phyloP scores from a whole-genome alignment of 1,284 basidiomycete genomes.

The Leccinum insolens region DNA sequence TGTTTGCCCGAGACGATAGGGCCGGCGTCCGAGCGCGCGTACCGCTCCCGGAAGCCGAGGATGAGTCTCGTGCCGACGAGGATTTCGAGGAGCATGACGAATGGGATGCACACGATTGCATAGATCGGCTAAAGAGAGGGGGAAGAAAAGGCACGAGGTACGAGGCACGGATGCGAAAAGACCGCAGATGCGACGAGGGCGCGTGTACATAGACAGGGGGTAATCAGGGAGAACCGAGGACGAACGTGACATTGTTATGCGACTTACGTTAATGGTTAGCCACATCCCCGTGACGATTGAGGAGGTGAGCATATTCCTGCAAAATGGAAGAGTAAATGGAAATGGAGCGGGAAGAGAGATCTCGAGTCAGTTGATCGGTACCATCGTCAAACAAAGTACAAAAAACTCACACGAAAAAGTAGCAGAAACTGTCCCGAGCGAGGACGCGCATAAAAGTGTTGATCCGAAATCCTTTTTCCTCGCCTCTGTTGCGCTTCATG shows the following conservation, averaged over 20 bases:
- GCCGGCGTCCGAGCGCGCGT: constrained; percentile 17
- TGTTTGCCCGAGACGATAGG: constrained; percentile 6
- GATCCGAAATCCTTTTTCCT: constrained; percentile 7
- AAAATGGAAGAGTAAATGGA: neutral
- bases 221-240: neutral
- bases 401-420: constrained; percentile 34
- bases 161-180: neutral
- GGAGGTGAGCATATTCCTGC: constrained; percentile 30
- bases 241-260: neutral
- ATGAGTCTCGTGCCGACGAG: constrained; percentile 36
- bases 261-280: constrained; percentile 23
- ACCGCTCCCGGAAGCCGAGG: constrained; percentile 37
- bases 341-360: neutral
- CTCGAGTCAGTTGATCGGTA: neutral
- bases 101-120: constrained; percentile 35
- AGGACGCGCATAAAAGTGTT: constrained; percentile 29
- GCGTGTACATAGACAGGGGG: neutral
- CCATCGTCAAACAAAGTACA: too few relatives aligned
- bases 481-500: constrained; percentile 5
- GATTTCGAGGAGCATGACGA: constrained; percentile 37
- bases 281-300: constrained; percentile 32
- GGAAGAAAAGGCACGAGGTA: neutral
- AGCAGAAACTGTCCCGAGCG: constrained; percentile 34
- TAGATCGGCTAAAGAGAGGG: constrained; percentile 21
- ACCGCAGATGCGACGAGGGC: neutral